Evolutionary conservation across 164 flowering plant species (phyloP), one percentile per base, ranked within the genome.

Genomic region (Vitis amurensis): DNA sequence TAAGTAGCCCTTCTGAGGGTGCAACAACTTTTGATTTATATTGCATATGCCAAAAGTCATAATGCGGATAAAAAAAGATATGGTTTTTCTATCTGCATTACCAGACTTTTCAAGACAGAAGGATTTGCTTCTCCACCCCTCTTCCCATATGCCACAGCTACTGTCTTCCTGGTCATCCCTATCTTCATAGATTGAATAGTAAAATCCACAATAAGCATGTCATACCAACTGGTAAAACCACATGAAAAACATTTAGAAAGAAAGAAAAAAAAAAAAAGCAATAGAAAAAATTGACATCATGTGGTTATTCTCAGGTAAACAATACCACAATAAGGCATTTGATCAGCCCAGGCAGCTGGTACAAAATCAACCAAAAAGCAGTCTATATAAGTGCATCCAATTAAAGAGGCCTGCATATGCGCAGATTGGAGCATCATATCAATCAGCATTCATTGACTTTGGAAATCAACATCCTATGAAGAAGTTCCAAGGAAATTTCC

Each of bases 141-240:
- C 86, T 73, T 83, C 66, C 98, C 98, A 82, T 90, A 90, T 71
- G 94, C 92, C 63, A 76, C 77, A 27, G 96, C 97, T 12, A 93
- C 84, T 62, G 64, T 76, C 87, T 76, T 91, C 73, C 99, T 88
- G 50, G 99, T 91, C 60, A 75, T 70, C 77, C 97, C 99, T 59
- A 90, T 83, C 99, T 95, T 72, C 60, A 82, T 14, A 57, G 2
- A 3, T 23, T 15, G 68, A 59, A 17, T 16, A 12, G 44, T 56
- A 14, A 70, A 62, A 23, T 27, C 9, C 50, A 61, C 51, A 19
- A n/a, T 19, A 59, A 8, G 9, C 48, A 17, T 60, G 10, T 37
- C 44, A 37, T 37, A 37, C 7, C 44, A 37, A 37, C 44, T 37
- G 44, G 44, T 37, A 37, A 37, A 37, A 37, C 44, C 6, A 37